Evolutionary conservation across 1,284 basidiomycete genomes (phyloP), one percentile per base, ranked within the genome.

Genomic region (Neolentinus lepideus): DNA sequence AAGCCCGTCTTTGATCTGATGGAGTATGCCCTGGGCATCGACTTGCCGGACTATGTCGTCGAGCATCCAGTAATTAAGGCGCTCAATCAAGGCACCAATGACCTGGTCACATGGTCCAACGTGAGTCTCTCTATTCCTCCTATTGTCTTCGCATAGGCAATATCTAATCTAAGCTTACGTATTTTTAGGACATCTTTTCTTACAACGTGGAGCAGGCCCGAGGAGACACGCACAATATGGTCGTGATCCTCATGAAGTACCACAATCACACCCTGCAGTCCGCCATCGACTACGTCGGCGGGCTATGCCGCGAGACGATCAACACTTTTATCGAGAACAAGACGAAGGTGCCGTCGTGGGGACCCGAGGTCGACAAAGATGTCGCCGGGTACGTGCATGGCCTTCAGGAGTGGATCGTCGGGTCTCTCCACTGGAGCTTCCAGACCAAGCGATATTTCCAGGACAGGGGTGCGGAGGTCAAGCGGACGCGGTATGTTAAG

Each of bases 21-120:
- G 31, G 71, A 74, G 57, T 75, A 74, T 59, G 67, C 71, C 10
- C 65, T 69, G 56, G 69, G 65, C 48, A 63, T 75, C 48, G 69
- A 74, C 54, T 63, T 75, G 19, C 73, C 74, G 14, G 71, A 73
- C 22, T 63, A 64, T 36, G 71, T 74, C 36, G 63, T 69, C 47
- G 64, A 70, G 22, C 67, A 75, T 59, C 71, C 72, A 21, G 60
- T 67, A 56, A 67, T 74, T 58, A 61, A 63, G 60, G 64, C 65
- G 10, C 62, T 75, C 50, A 68, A 69, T 54, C 65, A 74, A 56
- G 66, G 66, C 38, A 65, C 70, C n/a, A 75, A 74, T 56, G 73
- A 75, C 58, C 62, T 73, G 25, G 70, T 75, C 47, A 70, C 71
- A 19, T 74, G 71, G 69, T 72, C 71, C 24, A 75, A 75, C 58